Conservation (phyloP, 106 monocot species). For the Allium fistulosum region DNA sequence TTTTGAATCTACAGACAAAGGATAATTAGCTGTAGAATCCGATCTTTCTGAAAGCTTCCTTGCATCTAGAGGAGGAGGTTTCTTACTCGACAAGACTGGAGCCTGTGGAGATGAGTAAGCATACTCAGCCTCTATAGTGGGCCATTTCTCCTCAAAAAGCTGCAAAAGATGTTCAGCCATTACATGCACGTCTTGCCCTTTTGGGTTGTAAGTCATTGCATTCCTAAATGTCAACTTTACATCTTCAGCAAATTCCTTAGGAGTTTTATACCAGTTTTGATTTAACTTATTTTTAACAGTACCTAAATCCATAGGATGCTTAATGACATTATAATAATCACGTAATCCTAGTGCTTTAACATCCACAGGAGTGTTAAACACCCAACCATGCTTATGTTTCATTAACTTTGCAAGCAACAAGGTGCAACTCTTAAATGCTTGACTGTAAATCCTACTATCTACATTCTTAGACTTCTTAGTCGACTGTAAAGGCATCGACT, state of each 20-base stretch:
- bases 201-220: conserved; percentile 87
- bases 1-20: conserved; percentile 33
- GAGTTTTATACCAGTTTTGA: conserved; percentile 59
- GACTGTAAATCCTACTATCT: conserved; percentile 12
- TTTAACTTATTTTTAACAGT: conserved; percentile 46
- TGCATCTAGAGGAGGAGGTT: conserved; percentile 41
- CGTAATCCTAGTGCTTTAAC: conserved; percentile 67
- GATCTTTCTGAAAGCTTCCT: conserved; percentile 52
- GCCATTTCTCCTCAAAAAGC: conserved; percentile 77
- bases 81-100: conserved; percentile 10
- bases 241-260: conserved; percentile 73
- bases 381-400: conserved; percentile 86
- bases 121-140: conserved; percentile 46
- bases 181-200: conserved; percentile 73
- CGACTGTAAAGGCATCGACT: conserved; percentile 28
- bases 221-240: conserved; percentile 78
- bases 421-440: conserved; percentile 57
- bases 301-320: conserved; percentile 80
- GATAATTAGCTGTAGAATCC: conserved; percentile 44
- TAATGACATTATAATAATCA: conserved; percentile 71
- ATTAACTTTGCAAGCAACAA: conserved; percentile 52
- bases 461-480: conserved; percentile 49
- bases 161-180: conserved; percentile 69
- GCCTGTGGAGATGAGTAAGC: conserved; percentile 22
- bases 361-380: conserved; percentile 81